Evolutionary conservation across 768 basidiomycete species (phyloP).

Genomic region (Dentipellis sp.): DNA sequence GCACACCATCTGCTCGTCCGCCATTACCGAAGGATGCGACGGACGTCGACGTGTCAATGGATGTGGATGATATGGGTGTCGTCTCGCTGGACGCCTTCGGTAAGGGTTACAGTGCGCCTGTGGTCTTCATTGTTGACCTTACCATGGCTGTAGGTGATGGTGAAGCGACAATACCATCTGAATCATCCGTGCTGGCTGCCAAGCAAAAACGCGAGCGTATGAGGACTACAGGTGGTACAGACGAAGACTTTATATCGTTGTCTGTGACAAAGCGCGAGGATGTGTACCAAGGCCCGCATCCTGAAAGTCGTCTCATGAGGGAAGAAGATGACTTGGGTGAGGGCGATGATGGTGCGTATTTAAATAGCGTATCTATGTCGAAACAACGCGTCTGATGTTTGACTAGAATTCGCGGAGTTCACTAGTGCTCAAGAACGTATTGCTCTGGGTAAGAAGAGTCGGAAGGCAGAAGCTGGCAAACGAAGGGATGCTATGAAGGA

Average conservation of each 20-base stretch:
- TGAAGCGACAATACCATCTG: slow-evolving; percentile 52
- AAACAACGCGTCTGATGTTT: background rate
- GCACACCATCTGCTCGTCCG: slow-evolving; percentile 51
- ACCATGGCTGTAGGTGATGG: slow-evolving; percentile 24
- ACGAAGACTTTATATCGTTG: slow-evolving; percentile 73
- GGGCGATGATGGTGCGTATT: slow-evolving; percentile 68
- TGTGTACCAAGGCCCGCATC: slow-evolving; percentile 63
- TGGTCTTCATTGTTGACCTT: slow-evolving; percentile 16
- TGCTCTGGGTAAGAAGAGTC: slow-evolving; percentile 74
- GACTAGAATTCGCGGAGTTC: slow-evolving; percentile 73
- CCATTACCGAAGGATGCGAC: slow-evolving; percentile 27
- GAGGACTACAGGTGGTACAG: slow-evolving; percentile 34
- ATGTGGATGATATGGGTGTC: slow-evolving; percentile 26
- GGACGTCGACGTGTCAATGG: slow-evolving; percentile 41
- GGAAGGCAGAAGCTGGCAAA: slow-evolving; percentile 60
- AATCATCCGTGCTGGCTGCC: slow-evolving; percentile 61
- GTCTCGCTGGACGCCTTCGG: slow-evolving; percentile 2
- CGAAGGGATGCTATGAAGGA: slow-evolving; percentile 66
- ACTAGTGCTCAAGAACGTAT: slow-evolving; percentile 84
- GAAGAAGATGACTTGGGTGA: slow-evolving; percentile 88
- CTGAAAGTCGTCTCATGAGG: slow-evolving; percentile 70
- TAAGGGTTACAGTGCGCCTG: background rate
- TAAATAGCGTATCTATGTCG: background rate
- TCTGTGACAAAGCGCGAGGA: slow-evolving; percentile 52
- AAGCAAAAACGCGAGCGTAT: slow-evolving; percentile 70